Base-by-base conservation (phyloP, 2,329 filamentous ascomycete species). In the Didymella arachidicola region DNA sequence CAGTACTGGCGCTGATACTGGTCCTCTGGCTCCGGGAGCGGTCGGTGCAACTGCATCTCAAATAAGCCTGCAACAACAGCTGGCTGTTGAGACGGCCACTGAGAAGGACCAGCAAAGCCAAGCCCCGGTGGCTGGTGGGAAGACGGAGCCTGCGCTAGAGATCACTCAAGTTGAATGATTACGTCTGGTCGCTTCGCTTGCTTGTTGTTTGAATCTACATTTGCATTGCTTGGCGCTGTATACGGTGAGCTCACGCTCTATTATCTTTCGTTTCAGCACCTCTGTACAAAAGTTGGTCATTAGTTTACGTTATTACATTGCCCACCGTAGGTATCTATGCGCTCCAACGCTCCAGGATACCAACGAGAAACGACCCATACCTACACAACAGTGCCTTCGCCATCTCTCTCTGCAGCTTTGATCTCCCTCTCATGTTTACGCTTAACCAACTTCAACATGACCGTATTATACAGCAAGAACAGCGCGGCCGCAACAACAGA, bases 381-480 rank as follows among this genome's bases (percentile, higher is more conserved):
- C 4, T 11, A 41, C 8, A 25, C 38, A 52, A 19, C 19, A 29
- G n/a, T 32, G 12, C 25, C 14, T 7, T 30, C 47, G 10, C 53
- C 48, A 4, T 56, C 46, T 16, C 55, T 55, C n/a, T 67, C 68
- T 4, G 61, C 55, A 27, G 42, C 67, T 41, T 63, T 65, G 32
- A 61, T 62, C 50, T 77, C 73, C 29, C 57, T 64, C 19, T 71
- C 65, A 64, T 79, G 72, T 26, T 60, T 69, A 53, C 66, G 63
- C 59, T 74, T 72, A 4, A 79, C 67, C 14, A 65, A 44, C 38
- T 68, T 61, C 29, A 79, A 60, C 59, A 75, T 73, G 54, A 78
- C 55, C 14, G 53, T 74, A 61, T 79, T 79, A 57, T 78, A 79
- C 19, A 77, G 25, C 26, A 50, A n/a, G 11, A 76, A 76, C 39